Evolutionary conservation across 2,329 filamentous ascomycete species (phyloP).

Genomic region (Sordariomycetes sp.): DNA sequence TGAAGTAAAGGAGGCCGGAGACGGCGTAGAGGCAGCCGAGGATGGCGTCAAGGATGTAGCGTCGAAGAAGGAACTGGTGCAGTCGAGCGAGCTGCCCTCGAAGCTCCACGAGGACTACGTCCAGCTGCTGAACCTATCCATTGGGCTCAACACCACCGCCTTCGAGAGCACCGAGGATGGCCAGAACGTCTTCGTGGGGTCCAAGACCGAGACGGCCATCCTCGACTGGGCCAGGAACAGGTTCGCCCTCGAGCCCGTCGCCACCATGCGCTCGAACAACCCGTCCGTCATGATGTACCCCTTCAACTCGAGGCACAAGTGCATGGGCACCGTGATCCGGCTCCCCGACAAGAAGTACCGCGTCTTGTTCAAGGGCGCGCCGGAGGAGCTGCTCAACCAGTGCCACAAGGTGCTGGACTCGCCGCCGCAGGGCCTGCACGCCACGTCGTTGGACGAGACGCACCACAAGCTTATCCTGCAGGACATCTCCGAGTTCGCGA

Average conservation of each 20-base stretch:
- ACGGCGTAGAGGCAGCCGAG: background rate
- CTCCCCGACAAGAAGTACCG: slow-evolving; percentile 33
- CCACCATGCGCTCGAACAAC: slow-evolving; percentile 34
- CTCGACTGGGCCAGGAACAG: slow-evolving; percentile 36
- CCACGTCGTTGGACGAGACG: slow-evolving; percentile 16
- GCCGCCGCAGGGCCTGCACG: slow-evolving; percentile 22
- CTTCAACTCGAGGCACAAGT: slow-evolving; percentile 43
- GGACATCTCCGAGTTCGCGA: slow-evolving; percentile 44
- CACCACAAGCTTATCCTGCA: slow-evolving; percentile 18
- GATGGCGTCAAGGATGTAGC: background rate
- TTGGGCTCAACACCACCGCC: slow-evolving; percentile 39
- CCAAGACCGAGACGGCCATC: slow-evolving; percentile 44
- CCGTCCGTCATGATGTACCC: slow-evolving; percentile 37
- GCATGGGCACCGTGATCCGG: slow-evolving; percentile 44
- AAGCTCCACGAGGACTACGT: slow-evolving; percentile 14
- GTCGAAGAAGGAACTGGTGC: background rate
- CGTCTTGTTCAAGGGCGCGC: slow-evolving; percentile 46
- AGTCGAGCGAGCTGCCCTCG: background rate
- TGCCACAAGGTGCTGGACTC: slow-evolving; percentile 32
- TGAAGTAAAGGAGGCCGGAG: background rate
- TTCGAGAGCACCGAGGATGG: slow-evolving; percentile 33
- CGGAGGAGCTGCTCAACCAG: slow-evolving; percentile 41
- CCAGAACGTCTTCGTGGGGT: slow-evolving; percentile 33
- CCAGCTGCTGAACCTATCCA: slow-evolving; percentile 24
- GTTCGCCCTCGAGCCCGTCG: slow-evolving; percentile 31